These are phyloP conservation scores for Aphanomyces invadans DNA, from an alignment of 352 stramenopile species.

Conservation along the genomic window DNA sequence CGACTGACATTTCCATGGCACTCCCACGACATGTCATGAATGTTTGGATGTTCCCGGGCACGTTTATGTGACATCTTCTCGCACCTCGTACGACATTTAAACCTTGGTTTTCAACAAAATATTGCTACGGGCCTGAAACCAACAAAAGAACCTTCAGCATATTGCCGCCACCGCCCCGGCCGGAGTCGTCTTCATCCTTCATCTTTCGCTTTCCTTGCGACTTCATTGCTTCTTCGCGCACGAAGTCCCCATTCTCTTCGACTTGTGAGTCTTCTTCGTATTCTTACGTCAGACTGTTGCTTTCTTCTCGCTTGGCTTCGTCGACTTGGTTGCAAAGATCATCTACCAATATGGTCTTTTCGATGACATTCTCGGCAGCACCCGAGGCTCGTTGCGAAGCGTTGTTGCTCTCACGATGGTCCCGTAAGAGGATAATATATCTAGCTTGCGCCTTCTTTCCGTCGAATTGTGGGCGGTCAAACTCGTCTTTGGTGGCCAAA, in stretches of 20 bases:
- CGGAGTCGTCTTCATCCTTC: background rate
- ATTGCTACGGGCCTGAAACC: background rate
- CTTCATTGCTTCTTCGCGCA: background rate
- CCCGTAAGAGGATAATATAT: background rate
- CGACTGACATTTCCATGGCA: background rate
- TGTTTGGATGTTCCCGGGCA: background rate
- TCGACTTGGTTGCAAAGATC: background rate
- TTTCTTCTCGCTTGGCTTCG: background rate
- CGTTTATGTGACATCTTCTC: slow-evolving; percentile 4
- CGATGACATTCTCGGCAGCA: background rate
- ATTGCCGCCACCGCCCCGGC: background rate
- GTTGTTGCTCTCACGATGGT: background rate
- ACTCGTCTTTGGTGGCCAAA: background rate
- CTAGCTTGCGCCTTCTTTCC: background rate
- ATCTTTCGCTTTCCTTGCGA: background rate
- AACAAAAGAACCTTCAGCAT: background rate
- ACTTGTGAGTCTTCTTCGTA: background rate
- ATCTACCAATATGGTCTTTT: background rate
- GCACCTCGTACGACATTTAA: background rate
- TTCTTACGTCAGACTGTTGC: background rate
- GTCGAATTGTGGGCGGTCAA: background rate
- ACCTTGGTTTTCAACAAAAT: background rate
- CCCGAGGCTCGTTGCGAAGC: background rate
- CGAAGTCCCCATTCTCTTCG: background rate
- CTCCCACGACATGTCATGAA: background rate